Base-by-base conservation (phyloP, 2,329 filamentous ascomycete species). In the Escovopsis weberi region DNA sequence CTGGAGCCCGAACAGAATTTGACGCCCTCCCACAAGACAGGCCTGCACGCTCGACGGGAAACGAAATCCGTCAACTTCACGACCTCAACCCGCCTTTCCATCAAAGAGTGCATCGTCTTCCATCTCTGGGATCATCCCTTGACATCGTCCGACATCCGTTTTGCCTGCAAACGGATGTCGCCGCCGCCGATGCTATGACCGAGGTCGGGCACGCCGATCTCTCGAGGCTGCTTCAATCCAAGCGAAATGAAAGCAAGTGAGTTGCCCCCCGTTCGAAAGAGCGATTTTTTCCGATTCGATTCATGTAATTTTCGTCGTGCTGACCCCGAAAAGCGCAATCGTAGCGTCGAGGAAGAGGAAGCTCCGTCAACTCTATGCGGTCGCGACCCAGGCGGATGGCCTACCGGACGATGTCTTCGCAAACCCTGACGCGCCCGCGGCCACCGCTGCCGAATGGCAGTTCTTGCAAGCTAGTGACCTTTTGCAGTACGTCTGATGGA, bases 341-440 rank as follows among this genome's bases (percentile, higher is more conserved):
- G 76, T 83, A 71, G 74, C 73, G 65, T 85, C 83, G 72, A 82
- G 85, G 65, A 91, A 93, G 76, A 80, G 85, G 64, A 93, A 93
- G 72, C 74, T 94, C 61, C 81, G 82, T 62, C 83, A 91, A 68
- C 75, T 94, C 55, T 94, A 83, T 69, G 73, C 75, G 54, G 76
- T 84, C 72, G 80, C 84, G 69, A 82, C 82, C 62, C 77, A 80
- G 62, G 65, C 71, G 57, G 69, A 77, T 62, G 66, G 68, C 60
- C 68, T 79, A 54, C 74, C 75, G 55, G 71, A 74, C 58, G 65
- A 70, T 62, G 67, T 69, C 60, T 68, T 75, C 58, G 66, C 67
- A 54, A 70, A 72, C 51, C 62, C 65, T 51, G 74, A 78, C 69
- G 70, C 70, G 67, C 68, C 67, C 45, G 64, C 69, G 45, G 59